A percentile compares a stretch with the other conserved stretches of the same genome.
These are phyloP conservation scores for Lecanosticta acicola DNA, from an alignment of 2,329 filamentous ascomycete genomes.

Conservation along the genomic window DNA sequence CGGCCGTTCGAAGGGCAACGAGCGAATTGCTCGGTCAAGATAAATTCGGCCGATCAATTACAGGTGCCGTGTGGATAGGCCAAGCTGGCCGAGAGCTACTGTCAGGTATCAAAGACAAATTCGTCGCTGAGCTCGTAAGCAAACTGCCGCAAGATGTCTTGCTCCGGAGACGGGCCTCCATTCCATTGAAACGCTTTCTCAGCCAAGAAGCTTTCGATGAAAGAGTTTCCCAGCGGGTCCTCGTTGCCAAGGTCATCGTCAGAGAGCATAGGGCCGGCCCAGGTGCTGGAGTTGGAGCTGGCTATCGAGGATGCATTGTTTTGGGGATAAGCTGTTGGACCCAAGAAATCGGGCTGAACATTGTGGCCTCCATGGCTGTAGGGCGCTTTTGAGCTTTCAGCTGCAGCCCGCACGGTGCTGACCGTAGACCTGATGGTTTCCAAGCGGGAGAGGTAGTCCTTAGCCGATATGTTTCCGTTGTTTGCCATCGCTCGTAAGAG, in stretches of 20 bases:
- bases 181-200: constrained; percentile 19
- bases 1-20: not conserved
- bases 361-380: too few species aligned
- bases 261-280: not conserved
- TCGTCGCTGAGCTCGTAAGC: constrained; percentile 18
- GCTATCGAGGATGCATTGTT: not conserved
- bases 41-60: too few species aligned
- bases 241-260: constrained; percentile 9
- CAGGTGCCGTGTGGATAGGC: too few species aligned
- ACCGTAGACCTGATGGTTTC: constrained; percentile 24
- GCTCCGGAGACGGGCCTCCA: constrained; percentile 13
- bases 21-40: not conserved
- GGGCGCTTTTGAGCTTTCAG: too few species aligned
- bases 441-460: constrained; percentile 40
- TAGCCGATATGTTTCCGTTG: constrained; percentile 41
- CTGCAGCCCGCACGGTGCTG: constrained; percentile 1
- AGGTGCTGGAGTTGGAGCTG: not conserved
- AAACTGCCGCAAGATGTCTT: constrained; percentile 16
- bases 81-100: not conserved
- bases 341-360: not conserved
- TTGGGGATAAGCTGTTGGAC: not conserved
- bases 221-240: constrained; percentile 18
- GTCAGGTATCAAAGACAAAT: constrained; percentile 10
- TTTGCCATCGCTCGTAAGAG: constrained; percentile 37
- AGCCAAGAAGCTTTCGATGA: constrained; percentile 20